Evolutionary conservation across 2,329 filamentous ascomycete species (phyloP), one percentile per base, ranked within the genome.

Genomic region (Ophiostoma himal-ulmi): DNA sequence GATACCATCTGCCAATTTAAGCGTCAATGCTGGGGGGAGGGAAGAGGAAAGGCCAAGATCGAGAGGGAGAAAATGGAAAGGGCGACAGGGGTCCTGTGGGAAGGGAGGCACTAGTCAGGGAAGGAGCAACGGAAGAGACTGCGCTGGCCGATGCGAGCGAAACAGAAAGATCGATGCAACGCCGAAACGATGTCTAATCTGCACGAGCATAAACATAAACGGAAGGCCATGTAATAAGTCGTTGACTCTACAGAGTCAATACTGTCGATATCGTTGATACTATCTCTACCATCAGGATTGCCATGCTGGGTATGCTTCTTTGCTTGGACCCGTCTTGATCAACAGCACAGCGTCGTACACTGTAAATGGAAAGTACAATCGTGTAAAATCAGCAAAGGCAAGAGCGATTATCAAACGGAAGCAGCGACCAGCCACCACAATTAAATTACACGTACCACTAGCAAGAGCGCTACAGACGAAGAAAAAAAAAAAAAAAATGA

Each of bases 21-120:
- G 52, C 52, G 52, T 57, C 52, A 57, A 57, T 57, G 52, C 52
- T 57, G 52, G 52, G 52, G 22, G 22, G 52, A 14, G 22, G 52
- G 52, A 14, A 26, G 52, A 22, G 22, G 52, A 57, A 14, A 57
- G 52, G 7, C n/a, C n/a, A 17, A 57, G 22, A 26, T 22, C 17
- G 52, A 57, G 52, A 26, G 52, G 22, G 8, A 26, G 52, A 54
- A 48, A 48, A 48, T 5, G 52, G 52, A 11, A 57, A 57, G 52
- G 52, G 52, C n/a, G 52, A 57, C 52, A 57, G 52, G 52, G 52
- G n/a, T 57, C 52, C 22, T 57, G 52, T 57, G 52, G 52, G 52
- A 13, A 57, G 52, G 52, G 52, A 57, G 52, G 52, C n/a, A 26
- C 52, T 57, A 57, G 52, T 57, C 52, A 57, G 52, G 52, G 52